phyloP scores from a whole-genome alignment of 2,329 filamentous ascomycete species.

The Boeremia lycopersici region DNA sequence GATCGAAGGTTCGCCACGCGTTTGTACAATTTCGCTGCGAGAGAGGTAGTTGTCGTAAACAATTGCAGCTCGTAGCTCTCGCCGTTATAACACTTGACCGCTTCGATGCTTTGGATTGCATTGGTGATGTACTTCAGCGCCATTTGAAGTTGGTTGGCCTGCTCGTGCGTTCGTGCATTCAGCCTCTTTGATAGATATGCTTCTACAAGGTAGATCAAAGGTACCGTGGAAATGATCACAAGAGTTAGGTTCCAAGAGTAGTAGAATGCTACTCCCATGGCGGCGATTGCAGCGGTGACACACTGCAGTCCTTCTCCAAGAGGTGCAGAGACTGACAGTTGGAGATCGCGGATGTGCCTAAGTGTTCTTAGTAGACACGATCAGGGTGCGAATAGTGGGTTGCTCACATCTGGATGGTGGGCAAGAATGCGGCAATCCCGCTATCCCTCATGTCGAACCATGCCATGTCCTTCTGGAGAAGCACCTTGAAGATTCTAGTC shows the following conservation, averaged over 20 bases:
- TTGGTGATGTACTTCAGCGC: constrained; percentile 75
- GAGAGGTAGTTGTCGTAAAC: constrained; percentile 64
- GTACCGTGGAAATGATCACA: constrained; percentile 75
- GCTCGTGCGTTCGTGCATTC: constrained; percentile 68
- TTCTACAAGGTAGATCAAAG: constrained; percentile 68
- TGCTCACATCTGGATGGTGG: constrained; percentile 73
- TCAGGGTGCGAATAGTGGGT: no score
- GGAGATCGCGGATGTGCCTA: constrained; percentile 84
- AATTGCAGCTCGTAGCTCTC: constrained; percentile 70
- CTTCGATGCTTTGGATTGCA: constrained; percentile 75
- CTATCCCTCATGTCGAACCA: constrained; percentile 82
- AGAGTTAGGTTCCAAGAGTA: constrained; percentile 85
- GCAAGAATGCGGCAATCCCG: constrained; percentile 74
- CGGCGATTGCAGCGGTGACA: constrained; percentile 66
- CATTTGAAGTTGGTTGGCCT: constrained; percentile 69
- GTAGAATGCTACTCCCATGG: constrained; percentile 74
- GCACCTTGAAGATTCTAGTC: constrained; percentile 66
- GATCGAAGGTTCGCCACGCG: constrained; percentile 72
- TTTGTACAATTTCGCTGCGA: constrained; percentile 68
- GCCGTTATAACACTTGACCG: constrained; percentile 85
- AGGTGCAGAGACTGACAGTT: constrained; percentile 78
- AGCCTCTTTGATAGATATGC: constrained; percentile 65
- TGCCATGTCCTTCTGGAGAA: constrained; percentile 74
- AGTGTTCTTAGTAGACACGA: constrained; percentile 18
- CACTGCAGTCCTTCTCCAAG: constrained; percentile 73